Conservation (phyloP, 345 rosid species). For the Iberis pinnata region DNA sequence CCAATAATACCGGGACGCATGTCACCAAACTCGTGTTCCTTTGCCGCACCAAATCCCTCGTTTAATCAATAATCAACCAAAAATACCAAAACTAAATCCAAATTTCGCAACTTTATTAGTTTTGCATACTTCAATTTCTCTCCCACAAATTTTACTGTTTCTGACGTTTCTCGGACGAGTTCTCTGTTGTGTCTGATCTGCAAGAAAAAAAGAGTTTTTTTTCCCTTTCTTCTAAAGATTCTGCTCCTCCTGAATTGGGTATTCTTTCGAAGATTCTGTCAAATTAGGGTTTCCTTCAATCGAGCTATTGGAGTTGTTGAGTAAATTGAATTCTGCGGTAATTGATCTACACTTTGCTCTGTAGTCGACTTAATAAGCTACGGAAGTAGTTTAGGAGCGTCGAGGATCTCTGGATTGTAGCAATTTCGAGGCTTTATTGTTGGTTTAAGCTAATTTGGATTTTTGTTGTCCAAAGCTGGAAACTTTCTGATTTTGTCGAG, state of each 20-base stretch:
- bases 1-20: slow-evolving; percentile 16
- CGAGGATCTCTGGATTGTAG: neutral
- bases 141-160: no score
- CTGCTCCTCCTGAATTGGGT: slow-evolving; percentile 8
- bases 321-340: slow-evolving; percentile 19
- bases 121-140: slow-evolving; percentile 14
- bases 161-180: neutral
- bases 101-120: slow-evolving; percentile 22
- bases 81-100: slow-evolving; percentile 19
- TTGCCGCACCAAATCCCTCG: slow-evolving; percentile 29
- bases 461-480: slow-evolving; percentile 13
- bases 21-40: slow-evolving; percentile 8
- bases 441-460: slow-evolving; percentile 18
- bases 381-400: slow-evolving; percentile 4
- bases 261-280: neutral
- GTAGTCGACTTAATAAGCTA: no score
- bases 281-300: slow-evolving; percentile 30
- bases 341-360: slow-evolving; percentile 17
- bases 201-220: slow-evolving; percentile 1
- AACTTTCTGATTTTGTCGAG: slow-evolving; percentile 5
- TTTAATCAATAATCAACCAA: slow-evolving; percentile 11
- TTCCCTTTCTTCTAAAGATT: no score
- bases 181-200: slow-evolving; percentile 26
- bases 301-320: no score
- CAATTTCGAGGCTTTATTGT: slow-evolving; percentile 10